Base-by-base conservation (phyloP, 129 eudicot species). In the Flaveria trinervia region DNA sequence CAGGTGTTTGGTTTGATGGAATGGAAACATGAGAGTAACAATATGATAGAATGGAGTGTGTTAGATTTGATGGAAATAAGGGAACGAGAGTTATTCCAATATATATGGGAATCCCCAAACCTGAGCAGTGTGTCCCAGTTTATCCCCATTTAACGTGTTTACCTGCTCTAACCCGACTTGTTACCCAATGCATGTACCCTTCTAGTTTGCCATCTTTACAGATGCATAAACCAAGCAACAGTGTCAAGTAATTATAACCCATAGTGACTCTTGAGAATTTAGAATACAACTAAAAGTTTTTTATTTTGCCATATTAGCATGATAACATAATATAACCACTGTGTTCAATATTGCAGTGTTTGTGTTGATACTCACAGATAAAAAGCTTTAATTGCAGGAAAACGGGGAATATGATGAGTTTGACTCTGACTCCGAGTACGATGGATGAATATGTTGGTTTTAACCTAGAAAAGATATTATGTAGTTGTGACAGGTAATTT, bases 391-490 rank as follows among this genome's bases (percentile, higher is more conserved):
- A 55, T 68, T 81, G 71, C 86, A 92, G 97, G 97, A 92, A 82
- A 84, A 76, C 79, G 89, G 96, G 26, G 93, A 89, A 77, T 77
- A 84, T 46, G 70, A 61, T 26, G 80, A 77, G 50, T 25, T 75
- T 18, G 89, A 85, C 41, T 87, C 83, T 13, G 97, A 87, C 73
- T 78, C 89, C 1, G 96, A 92, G 18, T 89, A 80, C 67, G 89
- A 85, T 36, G 89, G 61, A 61, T 76, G 76, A 60, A 36, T 46
- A 17, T 71, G 28, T 75, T 81, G 45, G 12, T 15, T 64, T 61
- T 75, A 23, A 46, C 71, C 17, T 61, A 48, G 79, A 30, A 45
- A 2, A 15, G 36, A 61, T 61, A n/a, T 26, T 16, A 17, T 14
- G 44, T 45, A 46, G 60, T 44, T 1, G 9, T 55, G 48, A 57